Conservation (phyloP, 257 asterid species). For the Paulownia fortunei region DNA sequence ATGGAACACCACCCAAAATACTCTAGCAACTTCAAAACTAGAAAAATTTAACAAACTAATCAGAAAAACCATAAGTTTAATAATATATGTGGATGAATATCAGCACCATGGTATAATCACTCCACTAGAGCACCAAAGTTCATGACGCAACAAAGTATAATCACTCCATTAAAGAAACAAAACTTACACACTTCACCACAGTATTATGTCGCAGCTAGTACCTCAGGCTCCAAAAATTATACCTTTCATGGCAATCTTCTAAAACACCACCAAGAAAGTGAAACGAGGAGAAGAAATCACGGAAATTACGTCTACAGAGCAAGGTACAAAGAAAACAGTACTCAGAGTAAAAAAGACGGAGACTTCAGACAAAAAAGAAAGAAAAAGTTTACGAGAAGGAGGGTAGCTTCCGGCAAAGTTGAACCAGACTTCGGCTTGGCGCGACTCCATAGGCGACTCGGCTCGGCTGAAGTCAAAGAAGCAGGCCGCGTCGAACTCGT, state of each 20-base stretch:
- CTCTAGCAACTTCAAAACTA: background rate
- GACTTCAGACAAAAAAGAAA: background rate
- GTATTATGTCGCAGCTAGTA: background rate
- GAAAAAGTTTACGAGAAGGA: constrained; percentile 66
- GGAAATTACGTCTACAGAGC: background rate
- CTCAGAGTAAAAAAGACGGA: background rate
- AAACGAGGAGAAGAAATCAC: background rate
- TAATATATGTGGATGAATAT: background rate
- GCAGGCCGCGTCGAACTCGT: constrained; percentile 74
- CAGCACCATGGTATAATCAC: background rate
- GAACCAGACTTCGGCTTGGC: constrained; percentile 66
- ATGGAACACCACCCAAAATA: background rate
- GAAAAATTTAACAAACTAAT: background rate
- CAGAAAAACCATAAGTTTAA: background rate
- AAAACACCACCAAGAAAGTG: background rate
- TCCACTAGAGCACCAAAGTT: too few species aligned
- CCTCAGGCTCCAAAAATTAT: background rate
- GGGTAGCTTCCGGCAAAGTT: constrained; percentile 66
- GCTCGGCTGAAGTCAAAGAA: constrained; percentile 61
- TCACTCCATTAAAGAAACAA: background rate
- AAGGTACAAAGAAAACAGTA: background rate
- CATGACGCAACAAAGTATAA: too few species aligned
- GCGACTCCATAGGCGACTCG: constrained; percentile 53
- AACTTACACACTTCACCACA: background rate
- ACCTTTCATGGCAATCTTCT: background rate